Evolutionary conservation across 495 filamentous ascomycete genomes (phyloP), one percentile per base, ranked within the genome.

Genomic region (Penicillium herquei): DNA sequence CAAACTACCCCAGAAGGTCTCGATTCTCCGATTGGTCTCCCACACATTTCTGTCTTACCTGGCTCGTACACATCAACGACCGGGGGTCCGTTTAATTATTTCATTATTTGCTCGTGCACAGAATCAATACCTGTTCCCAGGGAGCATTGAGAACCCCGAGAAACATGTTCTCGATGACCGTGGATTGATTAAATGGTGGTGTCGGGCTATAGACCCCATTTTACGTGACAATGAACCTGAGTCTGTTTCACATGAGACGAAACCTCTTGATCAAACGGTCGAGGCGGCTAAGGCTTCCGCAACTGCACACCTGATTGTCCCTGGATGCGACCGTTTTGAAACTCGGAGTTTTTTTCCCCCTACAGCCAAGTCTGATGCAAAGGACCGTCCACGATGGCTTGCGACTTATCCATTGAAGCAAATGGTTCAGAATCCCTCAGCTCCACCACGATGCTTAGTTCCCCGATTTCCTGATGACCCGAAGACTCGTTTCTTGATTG

Each of bases 81-180:
- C 82, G 14, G 81, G 85, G n/a, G 84, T 88, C 48, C 84, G 85
- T 44, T 77, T 89, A 13, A 85, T 96, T 14, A 78, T 99, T 37
- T 96, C 91, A 12, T 82, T 99, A 6, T 99, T 99, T 68, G 94
- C 95, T 2, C 80, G 94, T 54, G 84, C 93, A 1, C 94, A 98
- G 66, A 84, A 88, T 52, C 93, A 97, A 69, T 99, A 99, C 63
- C 80, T 99, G 10, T 99, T 96, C 64, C 91, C 93, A 0, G 91
- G 90, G 8, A 96, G 92, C 65, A 82, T 91, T 31, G 86, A 92
- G 55, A 96, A 98, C 66, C 54, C 67, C 13, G 81, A 81, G 31
- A 99, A 99, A 62, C 95, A 98, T 73, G 86, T 98, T n/a, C 78
- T 97, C 14, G 90, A 96, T 61, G 94, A 99, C 62, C 75, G 90